Base-by-base conservation (phyloP, 768 basidiomycete genomes). In the Mycena rebaudengoi region DNA sequence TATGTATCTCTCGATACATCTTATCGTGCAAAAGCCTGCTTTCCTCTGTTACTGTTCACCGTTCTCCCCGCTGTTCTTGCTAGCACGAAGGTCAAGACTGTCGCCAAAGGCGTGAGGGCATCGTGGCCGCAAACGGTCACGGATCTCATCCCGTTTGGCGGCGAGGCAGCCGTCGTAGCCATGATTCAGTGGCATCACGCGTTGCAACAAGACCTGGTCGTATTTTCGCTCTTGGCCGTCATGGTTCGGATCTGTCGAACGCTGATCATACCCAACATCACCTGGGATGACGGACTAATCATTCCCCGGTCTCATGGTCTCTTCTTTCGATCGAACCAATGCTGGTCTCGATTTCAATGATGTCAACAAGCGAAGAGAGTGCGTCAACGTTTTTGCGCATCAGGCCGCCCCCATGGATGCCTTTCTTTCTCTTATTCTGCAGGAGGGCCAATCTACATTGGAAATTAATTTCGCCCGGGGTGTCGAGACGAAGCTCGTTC, bases 131-230 rank as follows among this genome's bases (percentile, higher is more conserved):
- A 32, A 30, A 33, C 48, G 18, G 50, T 62, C 23, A 23, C 55
- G 14, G 61, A 63, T 21, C 44, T 67, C 13, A 49, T 67, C 16
- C 62, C 62, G 20, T 45, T 32, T 20, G 58, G 59, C 11, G 50
- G 44, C 1, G 66, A 67, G 28, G 35, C 20, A 3, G 60, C 63
- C 25, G 56, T 65, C 6, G 43, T 30, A 8, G 55, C 64, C 30
- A 58, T 65, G 60, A 26, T 68, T 13, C 64, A 65, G 26, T 65
- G 67, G 60, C 51, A 62, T 12, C 23, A 39, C 16, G 33, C 48
- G 2, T 44, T 66, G 18, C 13, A 62, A 2, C 40, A 41, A 6
- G 65, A 66, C 29, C 33, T 46, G 18, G 20, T 48, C 16, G 46
- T 62, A n/a, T 53, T 64, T 44, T 29, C n/a, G 28, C 37, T 44